Conservation (phyloP, 2,329 filamentous ascomycete species). For the Tolypocladium album region DNA sequence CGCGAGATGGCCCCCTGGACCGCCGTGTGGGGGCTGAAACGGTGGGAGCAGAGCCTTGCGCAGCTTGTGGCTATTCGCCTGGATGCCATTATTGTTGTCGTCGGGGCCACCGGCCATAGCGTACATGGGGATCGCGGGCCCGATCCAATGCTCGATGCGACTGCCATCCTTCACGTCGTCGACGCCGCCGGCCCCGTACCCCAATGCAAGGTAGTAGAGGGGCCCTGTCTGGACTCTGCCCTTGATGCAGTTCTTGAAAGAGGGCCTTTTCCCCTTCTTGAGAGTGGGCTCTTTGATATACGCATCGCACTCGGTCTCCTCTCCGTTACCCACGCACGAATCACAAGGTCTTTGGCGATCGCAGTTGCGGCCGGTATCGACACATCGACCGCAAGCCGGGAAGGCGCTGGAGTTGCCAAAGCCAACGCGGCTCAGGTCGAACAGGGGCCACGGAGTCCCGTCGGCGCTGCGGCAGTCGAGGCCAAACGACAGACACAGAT, state of each 20-base stretch:
- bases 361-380: conserved; percentile 13
- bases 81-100: conserved; percentile 2
- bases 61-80: background rate
- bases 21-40: conserved; percentile 1
- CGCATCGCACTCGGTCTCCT: conserved; percentile 4
- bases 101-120: conserved; percentile 3
- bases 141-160: conserved; percentile 14
- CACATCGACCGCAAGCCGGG: conserved; percentile 13
- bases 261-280: background rate
- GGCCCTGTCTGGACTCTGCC: conserved; percentile 9
- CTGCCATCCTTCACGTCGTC: conserved; percentile 13
- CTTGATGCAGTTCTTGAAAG: conserved; percentile 8
- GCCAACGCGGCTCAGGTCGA: conserved; percentile 19
- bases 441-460: conserved; percentile 10
- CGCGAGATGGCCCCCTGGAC: background rate
- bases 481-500: conserved; percentile 17
- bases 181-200: conserved; percentile 18
- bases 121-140: conserved; percentile 8
- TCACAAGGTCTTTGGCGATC: conserved; percentile 27
- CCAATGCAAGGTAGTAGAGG: conserved; percentile 22
- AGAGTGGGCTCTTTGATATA: background rate
- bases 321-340: conserved; percentile 14
- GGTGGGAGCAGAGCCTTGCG: background rate
- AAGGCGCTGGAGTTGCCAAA: conserved; percentile 17
- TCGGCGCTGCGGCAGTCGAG: conserved; percentile 14